Evolutionary conservation across 176 grass and related monocot species (phyloP).

Genomic region (Musa beccarii): DNA sequence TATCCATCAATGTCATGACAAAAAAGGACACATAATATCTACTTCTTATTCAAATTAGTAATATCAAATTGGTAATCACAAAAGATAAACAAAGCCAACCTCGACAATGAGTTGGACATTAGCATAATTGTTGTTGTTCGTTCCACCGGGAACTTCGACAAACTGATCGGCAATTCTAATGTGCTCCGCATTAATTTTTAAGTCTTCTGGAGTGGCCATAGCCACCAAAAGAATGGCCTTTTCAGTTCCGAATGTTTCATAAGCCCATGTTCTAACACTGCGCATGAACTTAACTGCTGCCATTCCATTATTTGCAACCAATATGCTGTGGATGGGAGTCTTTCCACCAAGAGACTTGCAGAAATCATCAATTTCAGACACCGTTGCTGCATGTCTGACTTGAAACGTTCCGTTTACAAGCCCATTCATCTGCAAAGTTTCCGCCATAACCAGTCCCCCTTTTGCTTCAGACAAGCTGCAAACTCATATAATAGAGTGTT

Average conservation of each 20-base stretch:
- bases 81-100: conserved; percentile 43
- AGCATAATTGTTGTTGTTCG: conserved; percentile 92
- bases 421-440: conserved; percentile 32
- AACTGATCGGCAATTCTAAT: conserved; percentile 97
- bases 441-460: conserved; percentile 33
- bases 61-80: background rate
- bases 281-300: conserved; percentile 95
- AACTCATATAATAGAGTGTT: background rate
- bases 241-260: conserved; percentile 80
- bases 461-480: conserved; percentile 34
- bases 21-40: conserved; percentile 9
- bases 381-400: conserved; percentile 34
- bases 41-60: background rate
- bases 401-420: conserved; percentile 31
- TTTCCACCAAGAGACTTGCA: conserved; percentile 65
- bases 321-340: conserved; percentile 73
- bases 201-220: conserved; percentile 94
- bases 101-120: conserved; percentile 98
- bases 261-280: conserved; percentile 76
- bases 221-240: conserved; percentile 91
- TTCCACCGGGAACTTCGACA: conserved; percentile 87
- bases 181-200: conserved; percentile 97
- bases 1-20: background rate
- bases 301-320: conserved; percentile 98
- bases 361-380: conserved; percentile 60